phyloP scores from a whole-genome alignment of 1,284 basidiomycete species.

The Caloboletus firmus region DNA sequence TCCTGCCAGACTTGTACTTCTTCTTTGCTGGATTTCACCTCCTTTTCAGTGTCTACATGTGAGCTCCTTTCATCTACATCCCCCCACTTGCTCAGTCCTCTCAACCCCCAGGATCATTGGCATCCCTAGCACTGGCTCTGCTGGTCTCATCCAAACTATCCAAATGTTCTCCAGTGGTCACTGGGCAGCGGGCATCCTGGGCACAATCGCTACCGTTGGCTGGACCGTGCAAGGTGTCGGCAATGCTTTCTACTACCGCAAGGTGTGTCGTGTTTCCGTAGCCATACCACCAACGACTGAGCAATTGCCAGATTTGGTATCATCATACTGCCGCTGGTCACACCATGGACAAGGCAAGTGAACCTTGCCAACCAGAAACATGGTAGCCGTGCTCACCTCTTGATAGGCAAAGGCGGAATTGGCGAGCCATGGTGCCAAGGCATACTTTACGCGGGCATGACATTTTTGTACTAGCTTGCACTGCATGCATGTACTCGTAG shows the following conservation, averaged over 20 bases:
- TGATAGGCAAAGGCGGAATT: conserved; percentile 81
- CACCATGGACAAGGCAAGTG: conserved; percentile 73
- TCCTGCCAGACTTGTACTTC: conserved; percentile 82
- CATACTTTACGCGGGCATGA: conserved; percentile 82
- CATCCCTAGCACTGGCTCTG: conserved; percentile 89
- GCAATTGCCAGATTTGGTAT: conserved; percentile 66
- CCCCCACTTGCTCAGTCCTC: conserved; percentile 25
- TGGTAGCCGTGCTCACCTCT: conserved; percentile 6
- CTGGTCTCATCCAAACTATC: conserved; percentile 93
- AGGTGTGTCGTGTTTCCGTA: conserved; percentile 46
- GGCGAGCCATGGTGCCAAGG: conserved; percentile 81
- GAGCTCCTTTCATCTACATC: conserved; percentile 32
- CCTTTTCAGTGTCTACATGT: conserved; percentile 87
- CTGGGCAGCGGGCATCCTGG: conserved; percentile 76
- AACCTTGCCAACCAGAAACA: not conserved
- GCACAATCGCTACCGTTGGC: conserved; percentile 78
- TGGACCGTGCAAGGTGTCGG: conserved; percentile 88
- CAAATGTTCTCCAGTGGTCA: conserved; percentile 64
- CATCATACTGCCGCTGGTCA: conserved; percentile 84
- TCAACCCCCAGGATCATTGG: conserved; percentile 72
- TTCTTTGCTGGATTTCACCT: conserved; percentile 94
- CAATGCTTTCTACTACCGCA: conserved; percentile 78
- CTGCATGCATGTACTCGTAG: conserved; percentile 22
- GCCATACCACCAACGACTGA: conserved; percentile 10
- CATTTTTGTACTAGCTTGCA: conserved; percentile 5